phyloP scores from a whole-genome alignment of 495 filamentous ascomycete genomes.

The Neurospora sp. region DNA sequence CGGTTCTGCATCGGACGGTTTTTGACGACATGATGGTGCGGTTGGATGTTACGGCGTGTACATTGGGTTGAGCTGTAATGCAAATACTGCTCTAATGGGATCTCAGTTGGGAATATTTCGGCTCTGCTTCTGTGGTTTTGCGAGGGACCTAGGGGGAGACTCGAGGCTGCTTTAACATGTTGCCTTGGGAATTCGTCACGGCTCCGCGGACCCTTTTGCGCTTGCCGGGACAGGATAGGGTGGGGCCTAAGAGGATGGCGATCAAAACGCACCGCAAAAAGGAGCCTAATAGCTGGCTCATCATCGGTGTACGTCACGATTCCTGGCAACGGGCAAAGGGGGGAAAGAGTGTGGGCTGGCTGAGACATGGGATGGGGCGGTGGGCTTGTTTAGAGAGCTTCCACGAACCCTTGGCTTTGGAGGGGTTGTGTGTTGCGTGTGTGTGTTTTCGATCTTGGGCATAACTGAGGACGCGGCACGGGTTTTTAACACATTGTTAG shows the following conservation, averaged over 20 bases:
- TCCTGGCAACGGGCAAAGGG: neutral
- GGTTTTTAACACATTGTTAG: constrained; percentile 1
- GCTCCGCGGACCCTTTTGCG: neutral
- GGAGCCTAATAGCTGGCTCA: neutral
- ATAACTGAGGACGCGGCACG: constrained; percentile 14
- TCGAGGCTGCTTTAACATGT: neutral
- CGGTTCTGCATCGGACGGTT: constrained; percentile 21
- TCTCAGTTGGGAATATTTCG: neutral
- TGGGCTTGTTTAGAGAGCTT: constrained; percentile 6
- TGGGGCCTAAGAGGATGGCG: neutral
- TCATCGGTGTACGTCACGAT: neutral
- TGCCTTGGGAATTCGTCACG: neutral
- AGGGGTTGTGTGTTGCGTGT: constrained; percentile 5
- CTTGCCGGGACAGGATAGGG: neutral
- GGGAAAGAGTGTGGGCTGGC: neutral
- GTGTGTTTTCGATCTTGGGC: constrained; percentile 25
- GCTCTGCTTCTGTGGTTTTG: neutral
- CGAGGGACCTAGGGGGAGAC: neutral
- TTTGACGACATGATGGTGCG: constrained; percentile 11
- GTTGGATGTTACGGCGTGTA: constrained; percentile 10
- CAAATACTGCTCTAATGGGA: neutral
- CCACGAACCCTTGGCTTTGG: neutral
- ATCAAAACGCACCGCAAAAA: neutral
- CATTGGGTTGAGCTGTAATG: constrained; percentile 11
- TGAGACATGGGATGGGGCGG: constrained; percentile 7